phyloP scores from a whole-genome alignment of 139 green algal species.

The Chlamydomonas sp. region DNA sequence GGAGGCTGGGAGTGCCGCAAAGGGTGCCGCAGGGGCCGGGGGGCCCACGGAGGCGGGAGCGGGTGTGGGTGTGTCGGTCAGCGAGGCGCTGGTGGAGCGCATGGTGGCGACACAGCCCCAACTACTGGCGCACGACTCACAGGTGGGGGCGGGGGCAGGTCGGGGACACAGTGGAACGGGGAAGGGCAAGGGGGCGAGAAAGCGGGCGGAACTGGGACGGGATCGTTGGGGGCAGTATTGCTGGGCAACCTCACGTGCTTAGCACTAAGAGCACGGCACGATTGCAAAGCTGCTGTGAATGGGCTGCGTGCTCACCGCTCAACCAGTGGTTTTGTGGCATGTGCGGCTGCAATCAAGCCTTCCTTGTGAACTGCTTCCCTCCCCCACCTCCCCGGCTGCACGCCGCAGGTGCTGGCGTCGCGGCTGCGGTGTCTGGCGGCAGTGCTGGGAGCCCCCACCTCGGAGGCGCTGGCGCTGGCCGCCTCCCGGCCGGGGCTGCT shows the following conservation, averaged over 20 bases:
- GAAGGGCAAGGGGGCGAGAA: too few species aligned
- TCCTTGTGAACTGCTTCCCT: too few species aligned
- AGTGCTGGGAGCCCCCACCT: background rate
- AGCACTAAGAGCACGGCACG: too few species aligned
- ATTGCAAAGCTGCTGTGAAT: too few species aligned
- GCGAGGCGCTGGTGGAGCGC: background rate
- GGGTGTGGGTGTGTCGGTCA: too few species aligned
- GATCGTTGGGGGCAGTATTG: too few species aligned
- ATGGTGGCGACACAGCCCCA: slow-evolving; percentile 1
- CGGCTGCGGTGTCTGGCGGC: background rate
- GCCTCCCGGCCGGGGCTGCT: background rate
- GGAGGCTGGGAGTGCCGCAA: background rate
- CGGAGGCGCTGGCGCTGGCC: background rate
- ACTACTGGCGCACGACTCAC: slow-evolving; percentile 14
- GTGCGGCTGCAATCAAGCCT: too few species aligned
- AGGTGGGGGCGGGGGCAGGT: background rate
- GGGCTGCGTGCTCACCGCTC: too few species aligned
- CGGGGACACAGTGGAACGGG: background rate
- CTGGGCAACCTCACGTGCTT: too few species aligned
- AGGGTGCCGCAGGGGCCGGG: background rate
- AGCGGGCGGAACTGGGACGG: too few species aligned
- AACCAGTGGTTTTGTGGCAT: too few species aligned
- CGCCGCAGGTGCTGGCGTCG: background rate
- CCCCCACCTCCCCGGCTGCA: background rate
- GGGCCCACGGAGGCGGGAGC: too few species aligned